phyloP scores from a whole-genome alignment of 345 rosid species.

The Nasturtium officinale region DNA sequence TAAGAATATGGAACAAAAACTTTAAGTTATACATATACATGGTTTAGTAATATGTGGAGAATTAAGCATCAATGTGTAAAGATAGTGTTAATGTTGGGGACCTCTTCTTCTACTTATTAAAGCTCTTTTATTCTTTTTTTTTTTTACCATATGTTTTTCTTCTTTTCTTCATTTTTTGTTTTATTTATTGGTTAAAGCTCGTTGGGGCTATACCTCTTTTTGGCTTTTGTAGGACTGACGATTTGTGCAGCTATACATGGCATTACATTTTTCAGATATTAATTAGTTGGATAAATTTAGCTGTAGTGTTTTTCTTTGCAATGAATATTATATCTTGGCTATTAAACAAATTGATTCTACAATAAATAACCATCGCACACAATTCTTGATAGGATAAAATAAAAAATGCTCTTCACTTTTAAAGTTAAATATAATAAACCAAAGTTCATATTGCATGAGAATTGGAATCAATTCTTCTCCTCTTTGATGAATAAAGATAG shows the following conservation, averaged over 20 bases:
- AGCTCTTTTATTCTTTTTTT: conserved; percentile 43
- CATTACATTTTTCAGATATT: conserved; percentile 36
- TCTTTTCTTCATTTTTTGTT: conserved; percentile 31
- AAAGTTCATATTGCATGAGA: conserved; percentile 44
- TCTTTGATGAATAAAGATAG: conserved; percentile 68
- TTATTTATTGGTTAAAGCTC: conserved; percentile 44
- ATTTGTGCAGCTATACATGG: conserved; percentile 57
- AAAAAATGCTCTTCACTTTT: conserved; percentile 23
- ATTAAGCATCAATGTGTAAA: conserved; percentile 53
- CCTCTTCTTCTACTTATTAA: conserved; percentile 49
- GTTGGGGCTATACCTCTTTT: conserved; percentile 50
- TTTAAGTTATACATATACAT: conserved; percentile 35
- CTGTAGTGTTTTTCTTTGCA: neutral
- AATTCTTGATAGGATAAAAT: conserved; percentile 16
- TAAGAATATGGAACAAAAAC: conserved; percentile 39
- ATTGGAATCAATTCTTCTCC: conserved; percentile 78
- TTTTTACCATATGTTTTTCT: conserved; percentile 40
- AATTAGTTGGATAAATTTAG: neutral
- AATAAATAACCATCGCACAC: conserved; percentile 22
- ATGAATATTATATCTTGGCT: neutral
- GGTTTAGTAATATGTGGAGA: conserved; percentile 41
- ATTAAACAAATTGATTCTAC: conserved; percentile 1
- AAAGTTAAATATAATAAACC: conserved; percentile 18
- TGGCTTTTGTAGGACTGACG: conserved; percentile 86
- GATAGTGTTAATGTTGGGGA: conserved; percentile 54